Percentiles rank a stretch among this genome's conserved stretches.
Conservation (phyloP, 768 basidiomycete genomes). For the Russula sp. region DNA sequence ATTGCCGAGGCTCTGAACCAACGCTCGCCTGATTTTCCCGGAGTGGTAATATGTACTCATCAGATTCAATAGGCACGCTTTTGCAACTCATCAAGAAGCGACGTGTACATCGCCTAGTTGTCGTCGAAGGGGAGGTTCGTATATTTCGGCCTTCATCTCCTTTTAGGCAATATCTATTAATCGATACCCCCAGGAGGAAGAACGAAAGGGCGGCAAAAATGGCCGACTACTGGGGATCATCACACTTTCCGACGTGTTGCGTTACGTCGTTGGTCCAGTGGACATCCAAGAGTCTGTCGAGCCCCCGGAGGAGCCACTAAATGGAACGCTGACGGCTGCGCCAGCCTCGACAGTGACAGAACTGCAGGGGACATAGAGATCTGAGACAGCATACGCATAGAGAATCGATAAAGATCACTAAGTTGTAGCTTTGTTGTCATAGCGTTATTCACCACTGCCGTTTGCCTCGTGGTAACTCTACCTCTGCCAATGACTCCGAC, state of each 20-base stretch:
- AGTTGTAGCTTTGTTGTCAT: conserved; percentile 10
- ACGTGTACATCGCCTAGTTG: conserved; percentile 89
- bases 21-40: conserved; percentile 91
- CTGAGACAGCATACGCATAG: conserved; percentile 2
- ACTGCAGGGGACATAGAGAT: background rate
- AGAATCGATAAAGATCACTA: conserved; percentile 1
- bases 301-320: conserved; percentile 19
- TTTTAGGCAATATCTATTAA: background rate
- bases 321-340: background rate
- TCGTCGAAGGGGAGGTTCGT: conserved; percentile 84
- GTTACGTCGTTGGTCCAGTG: conserved; percentile 60
- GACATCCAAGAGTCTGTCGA: conserved; percentile 14
- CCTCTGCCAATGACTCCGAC: conserved; percentile 37
- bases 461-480: background rate
- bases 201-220: conserved; percentile 70
- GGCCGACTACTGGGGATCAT: conserved; percentile 81
- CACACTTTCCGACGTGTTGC: conserved; percentile 81
- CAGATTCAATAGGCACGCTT: conserved; percentile 85
- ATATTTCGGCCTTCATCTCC: background rate
- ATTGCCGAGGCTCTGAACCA: conserved; percentile 89
- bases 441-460: background rate
- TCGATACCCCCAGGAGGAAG: conserved; percentile 56
- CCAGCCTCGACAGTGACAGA: background rate
- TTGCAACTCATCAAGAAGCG: conserved; percentile 89
- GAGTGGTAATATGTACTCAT: conserved; percentile 91